Percentiles rank a stretch among this genome's conserved stretches.
Conservation (phyloP, 176 grass and related monocot species). For the Poa pratensis region DNA sequence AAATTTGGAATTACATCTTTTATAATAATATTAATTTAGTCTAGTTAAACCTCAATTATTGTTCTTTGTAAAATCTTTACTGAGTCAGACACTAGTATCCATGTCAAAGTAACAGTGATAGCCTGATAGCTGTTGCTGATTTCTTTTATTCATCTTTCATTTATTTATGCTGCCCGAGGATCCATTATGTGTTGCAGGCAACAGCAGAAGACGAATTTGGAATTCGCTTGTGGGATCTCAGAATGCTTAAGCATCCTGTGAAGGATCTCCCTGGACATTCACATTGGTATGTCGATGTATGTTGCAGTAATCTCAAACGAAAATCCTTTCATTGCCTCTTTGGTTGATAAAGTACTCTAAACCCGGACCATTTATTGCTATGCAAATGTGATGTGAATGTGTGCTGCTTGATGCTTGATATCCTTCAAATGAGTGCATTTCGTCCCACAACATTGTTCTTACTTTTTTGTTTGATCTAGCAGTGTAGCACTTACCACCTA, state of each 20-base stretch:
- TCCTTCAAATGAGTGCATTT: constrained; percentile 34
- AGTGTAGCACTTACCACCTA: not conserved
- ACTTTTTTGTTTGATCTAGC: constrained; percentile 30
- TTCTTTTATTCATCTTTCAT: constrained; percentile 27
- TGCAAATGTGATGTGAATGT: not conserved
- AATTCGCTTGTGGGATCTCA: constrained; percentile 93
- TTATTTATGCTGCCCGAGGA: constrained; percentile 19
- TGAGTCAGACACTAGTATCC: not conserved
- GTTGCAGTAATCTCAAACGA: constrained; percentile 36
- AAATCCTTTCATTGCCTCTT: constrained; percentile 22
- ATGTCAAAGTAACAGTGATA: constrained; percentile 12
- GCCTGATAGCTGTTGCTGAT: constrained; percentile 19
- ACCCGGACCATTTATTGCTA: constrained; percentile 11
- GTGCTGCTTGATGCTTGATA: constrained; percentile 25
- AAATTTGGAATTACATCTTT: constrained; percentile 19
- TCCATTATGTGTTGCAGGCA: constrained; percentile 55
- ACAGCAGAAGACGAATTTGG: constrained; percentile 98
- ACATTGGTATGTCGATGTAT: constrained; percentile 73
- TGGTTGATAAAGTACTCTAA: constrained; percentile 6
- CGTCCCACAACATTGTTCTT: constrained; percentile 12
- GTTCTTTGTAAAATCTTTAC: not conserved
- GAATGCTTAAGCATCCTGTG: constrained; percentile 80
- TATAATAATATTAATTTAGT: not conserved
- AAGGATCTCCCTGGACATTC: constrained; percentile 89
- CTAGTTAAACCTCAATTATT: not conserved